Percentiles rank a stretch among this genome's conserved stretches.
Evolutionary conservation across 2,329 filamentous ascomycete genomes (phyloP).

Genomic region (Fusarium floridanum): DNA sequence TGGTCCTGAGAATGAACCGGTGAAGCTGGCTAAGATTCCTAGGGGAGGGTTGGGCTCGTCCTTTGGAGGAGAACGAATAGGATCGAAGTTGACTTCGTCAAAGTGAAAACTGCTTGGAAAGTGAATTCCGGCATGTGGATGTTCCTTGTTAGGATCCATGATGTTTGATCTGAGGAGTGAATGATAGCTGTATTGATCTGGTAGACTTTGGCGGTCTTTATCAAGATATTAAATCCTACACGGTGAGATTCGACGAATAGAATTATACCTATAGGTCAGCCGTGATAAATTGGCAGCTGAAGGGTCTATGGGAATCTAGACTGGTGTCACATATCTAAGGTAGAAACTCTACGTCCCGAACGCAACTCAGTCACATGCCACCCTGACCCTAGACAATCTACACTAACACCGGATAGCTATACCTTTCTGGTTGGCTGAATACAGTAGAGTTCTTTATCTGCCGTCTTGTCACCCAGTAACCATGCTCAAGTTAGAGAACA

Average conservation of each 20-base stretch:
- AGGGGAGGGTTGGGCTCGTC: conserved; percentile 2
- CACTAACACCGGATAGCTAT: not conserved
- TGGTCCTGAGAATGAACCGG: conserved; percentile 4
- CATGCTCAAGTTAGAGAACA: not conserved
- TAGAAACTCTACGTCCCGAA: not conserved
- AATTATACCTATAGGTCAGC: not conserved
- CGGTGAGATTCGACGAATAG: not conserved
- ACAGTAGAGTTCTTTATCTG: not conserved
- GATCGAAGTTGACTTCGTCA: conserved; percentile 13
- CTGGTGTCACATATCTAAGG: not conserved
- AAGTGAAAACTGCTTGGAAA: conserved; percentile 1
- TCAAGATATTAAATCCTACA: not conserved
- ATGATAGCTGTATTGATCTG: accelerated
- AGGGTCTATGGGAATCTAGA: not conserved
- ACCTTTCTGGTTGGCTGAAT: accelerated
- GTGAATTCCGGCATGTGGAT: conserved; percentile 4
- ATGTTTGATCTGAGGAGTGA: not conserved
- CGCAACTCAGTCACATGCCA: not conserved
- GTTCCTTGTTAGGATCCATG: not conserved
- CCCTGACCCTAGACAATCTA: not conserved
- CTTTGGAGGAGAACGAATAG: not conserved
- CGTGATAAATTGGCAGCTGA: too few relatives aligned
- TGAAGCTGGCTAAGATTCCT: conserved; percentile 8
- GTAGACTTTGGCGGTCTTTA: too few relatives aligned
- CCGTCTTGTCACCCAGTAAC: not conserved